Evolutionary conservation across 1,139 yeast species (phyloP).

Genomic region (Geotrichum klebahnii): DNA sequence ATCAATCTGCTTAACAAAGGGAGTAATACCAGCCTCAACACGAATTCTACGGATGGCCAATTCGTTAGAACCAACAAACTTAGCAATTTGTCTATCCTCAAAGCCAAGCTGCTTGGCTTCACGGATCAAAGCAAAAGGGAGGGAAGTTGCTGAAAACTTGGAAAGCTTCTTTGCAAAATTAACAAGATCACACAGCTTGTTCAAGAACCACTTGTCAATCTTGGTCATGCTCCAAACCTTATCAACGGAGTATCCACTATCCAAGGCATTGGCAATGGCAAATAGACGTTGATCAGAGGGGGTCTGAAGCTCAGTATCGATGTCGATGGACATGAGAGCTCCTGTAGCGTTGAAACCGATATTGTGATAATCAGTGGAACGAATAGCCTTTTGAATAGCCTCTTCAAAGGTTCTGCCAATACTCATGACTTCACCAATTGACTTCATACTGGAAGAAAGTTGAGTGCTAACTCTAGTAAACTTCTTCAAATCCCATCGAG

Average conservation of each 20-base stretch:
- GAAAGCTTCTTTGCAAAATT: constrained; percentile 62
- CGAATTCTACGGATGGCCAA: constrained; percentile 60
- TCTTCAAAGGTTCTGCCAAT: constrained; percentile 97
- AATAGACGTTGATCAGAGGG: constrained; percentile 96
- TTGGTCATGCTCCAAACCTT: constrained; percentile 83
- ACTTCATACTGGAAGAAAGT: constrained; percentile 94
- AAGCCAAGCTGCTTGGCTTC: constrained; percentile 95
- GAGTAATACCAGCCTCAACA: constrained; percentile 56
- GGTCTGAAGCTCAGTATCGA: constrained; percentile 85
- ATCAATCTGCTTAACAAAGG: constrained; percentile 94
- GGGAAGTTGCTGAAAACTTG: constrained; percentile 53
- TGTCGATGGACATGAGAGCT: constrained; percentile 82
- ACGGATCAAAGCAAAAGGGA: constrained; percentile 59
- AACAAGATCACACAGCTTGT: constrained; percentile 75
- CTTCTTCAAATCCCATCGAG: constrained; percentile 96
- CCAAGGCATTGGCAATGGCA: constrained; percentile 90
- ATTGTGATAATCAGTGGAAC: constrained; percentile 92
- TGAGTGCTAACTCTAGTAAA: constrained; percentile 92
- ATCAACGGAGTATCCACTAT: constrained; percentile 83
- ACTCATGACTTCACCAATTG: constrained; percentile 99
- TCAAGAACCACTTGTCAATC: constrained; percentile 93
- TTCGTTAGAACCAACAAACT: constrained; percentile 65
- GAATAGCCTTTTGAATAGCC: constrained; percentile 94
- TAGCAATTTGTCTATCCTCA: constrained; percentile 88
- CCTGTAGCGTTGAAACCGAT: constrained; percentile 88